A percentile compares a stretch with the other conserved stretches of the same genome.
These are phyloP conservation scores for Ophiostoma quercus DNA, from an alignment of 2,329 filamentous ascomycete genomes.

Conservation along the genomic window DNA sequence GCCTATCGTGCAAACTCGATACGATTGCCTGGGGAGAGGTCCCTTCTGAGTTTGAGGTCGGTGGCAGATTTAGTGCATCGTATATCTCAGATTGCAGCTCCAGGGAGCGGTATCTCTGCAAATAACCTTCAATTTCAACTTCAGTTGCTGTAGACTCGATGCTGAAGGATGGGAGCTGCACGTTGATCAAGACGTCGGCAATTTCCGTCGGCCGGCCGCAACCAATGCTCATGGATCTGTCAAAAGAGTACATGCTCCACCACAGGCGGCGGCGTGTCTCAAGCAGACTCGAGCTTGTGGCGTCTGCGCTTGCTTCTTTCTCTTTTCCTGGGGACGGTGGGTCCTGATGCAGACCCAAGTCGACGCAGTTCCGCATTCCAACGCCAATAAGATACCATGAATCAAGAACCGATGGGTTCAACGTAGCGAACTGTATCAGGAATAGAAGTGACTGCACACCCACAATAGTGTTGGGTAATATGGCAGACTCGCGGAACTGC, in stretches of 20 bases:
- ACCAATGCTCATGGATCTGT: constrained; percentile 30
- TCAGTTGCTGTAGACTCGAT: constrained; percentile 28
- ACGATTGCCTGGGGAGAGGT: constrained; percentile 10
- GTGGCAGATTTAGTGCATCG: constrained; percentile 23
- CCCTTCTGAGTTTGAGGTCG: neutral
- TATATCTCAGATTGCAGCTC: constrained; percentile 30
- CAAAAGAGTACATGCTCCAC: constrained; percentile 32
- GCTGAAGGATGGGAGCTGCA: constrained; percentile 28
- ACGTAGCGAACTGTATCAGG: constrained; percentile 30
- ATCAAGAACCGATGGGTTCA: constrained; percentile 29
- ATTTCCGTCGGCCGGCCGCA: constrained; percentile 29
- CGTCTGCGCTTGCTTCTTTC: neutral
- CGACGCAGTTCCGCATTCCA: constrained; percentile 30
- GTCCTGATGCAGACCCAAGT: constrained; percentile 30
- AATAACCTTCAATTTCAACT: constrained; percentile 28
- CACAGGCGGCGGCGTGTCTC: constrained; percentile 30
- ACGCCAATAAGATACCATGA: constrained; percentile 30
- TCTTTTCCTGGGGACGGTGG: constrained; percentile 16
- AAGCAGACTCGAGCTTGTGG: constrained; percentile 28
- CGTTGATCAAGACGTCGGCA: constrained; percentile 28
- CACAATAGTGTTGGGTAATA: constrained; percentile 29
- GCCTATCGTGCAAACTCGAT: constrained; percentile 17
- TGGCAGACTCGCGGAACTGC: constrained; percentile 29
- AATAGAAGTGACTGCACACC: constrained; percentile 30
- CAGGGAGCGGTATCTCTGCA: constrained; percentile 29